Conservation (phyloP, 2,329 filamentous ascomycete species). For the Venturia effusa region DNA sequence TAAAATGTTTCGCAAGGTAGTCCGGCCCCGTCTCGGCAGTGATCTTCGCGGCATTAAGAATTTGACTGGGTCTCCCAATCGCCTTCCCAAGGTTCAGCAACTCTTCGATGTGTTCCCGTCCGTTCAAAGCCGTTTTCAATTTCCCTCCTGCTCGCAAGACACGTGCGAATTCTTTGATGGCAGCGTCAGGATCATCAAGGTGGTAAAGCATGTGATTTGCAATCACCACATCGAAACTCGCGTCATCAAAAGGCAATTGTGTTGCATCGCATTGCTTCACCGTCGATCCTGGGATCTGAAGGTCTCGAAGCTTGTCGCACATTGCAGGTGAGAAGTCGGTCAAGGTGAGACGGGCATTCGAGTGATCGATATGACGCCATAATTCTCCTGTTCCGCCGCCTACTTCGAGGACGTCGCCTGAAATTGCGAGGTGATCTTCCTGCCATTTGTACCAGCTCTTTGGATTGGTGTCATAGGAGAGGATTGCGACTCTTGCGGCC, state of each 20-base stretch:
- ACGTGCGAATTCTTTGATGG: slow-evolving; percentile 13
- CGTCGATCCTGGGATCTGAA: slow-evolving; percentile 8
- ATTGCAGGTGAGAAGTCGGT: slow-evolving; percentile 15
- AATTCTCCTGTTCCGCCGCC: slow-evolving; percentile 16
- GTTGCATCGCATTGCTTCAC: slow-evolving; percentile 13
- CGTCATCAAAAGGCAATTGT: slow-evolving; percentile 12
- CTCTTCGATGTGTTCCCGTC: slow-evolving; percentile 12
- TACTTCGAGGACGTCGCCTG: slow-evolving; percentile 13
- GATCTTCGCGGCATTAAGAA: not conserved
- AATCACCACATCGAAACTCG: slow-evolving; percentile 14
- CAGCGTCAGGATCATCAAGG: slow-evolving; percentile 12
- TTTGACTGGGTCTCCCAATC: slow-evolving; percentile 1
- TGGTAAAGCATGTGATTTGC: slow-evolving; percentile 16
- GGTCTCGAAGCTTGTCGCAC: slow-evolving; percentile 13
- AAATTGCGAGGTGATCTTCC: slow-evolving; percentile 8
- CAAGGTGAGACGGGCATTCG: slow-evolving; percentile 11
- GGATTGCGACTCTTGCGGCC: slow-evolving; percentile 13
- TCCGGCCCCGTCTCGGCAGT: not conserved
- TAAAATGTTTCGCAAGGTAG: not conserved
- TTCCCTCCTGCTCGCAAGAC: slow-evolving; percentile 13
- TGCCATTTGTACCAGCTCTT: slow-evolving; percentile 14
- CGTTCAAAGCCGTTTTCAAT: slow-evolving; percentile 13
- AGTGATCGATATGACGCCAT: slow-evolving; percentile 13
- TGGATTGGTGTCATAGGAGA: slow-evolving; percentile 13
- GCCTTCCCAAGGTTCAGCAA: not conserved